A percentile compares a stretch with the other conserved stretches of the same genome.
Evolutionary conservation across 257 asterid genomes (phyloP).

Genomic region (Solanum chiquidenum): DNA sequence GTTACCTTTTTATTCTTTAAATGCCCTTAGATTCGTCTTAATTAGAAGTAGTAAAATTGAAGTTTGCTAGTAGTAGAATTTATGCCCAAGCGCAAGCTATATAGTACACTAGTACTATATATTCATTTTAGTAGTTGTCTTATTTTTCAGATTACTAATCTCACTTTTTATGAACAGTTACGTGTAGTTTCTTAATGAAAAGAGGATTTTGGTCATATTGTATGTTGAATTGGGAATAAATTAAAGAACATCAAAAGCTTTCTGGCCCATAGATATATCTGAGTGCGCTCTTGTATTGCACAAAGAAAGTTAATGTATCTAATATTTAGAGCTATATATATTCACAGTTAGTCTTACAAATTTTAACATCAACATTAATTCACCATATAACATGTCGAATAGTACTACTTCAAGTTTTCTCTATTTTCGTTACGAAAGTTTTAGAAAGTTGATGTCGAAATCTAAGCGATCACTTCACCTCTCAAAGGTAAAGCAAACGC

Average conservation of each 20-base stretch:
- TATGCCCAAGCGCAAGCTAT: background rate
- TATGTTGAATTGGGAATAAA: background rate
- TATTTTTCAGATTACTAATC: background rate
- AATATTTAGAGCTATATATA: background rate
- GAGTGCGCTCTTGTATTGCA: background rate
- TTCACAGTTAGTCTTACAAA: background rate
- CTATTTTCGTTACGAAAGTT: background rate
- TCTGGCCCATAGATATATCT: background rate
- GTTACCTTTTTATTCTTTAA: background rate
- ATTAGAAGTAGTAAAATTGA: background rate
- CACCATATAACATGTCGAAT: conserved; percentile 6
- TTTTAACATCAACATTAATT: background rate
- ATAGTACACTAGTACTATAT: too few relatives aligned
- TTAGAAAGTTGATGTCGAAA: conserved; percentile 2
- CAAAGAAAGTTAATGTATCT: background rate
- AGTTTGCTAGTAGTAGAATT: background rate
- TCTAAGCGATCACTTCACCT: background rate
- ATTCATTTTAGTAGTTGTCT: background rate
- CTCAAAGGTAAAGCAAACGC: background rate
- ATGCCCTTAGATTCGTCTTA: background rate
- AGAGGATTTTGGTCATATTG: background rate
- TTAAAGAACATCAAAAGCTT: background rate
- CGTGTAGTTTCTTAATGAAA: background rate
- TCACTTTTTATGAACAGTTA: background rate
- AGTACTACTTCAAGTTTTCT: conserved; percentile 5